Evolutionary conservation across 2,329 filamentous ascomycete genomes (phyloP).

Genomic region (Ophiognomonia clavigignenti-juglandacearum): DNA sequence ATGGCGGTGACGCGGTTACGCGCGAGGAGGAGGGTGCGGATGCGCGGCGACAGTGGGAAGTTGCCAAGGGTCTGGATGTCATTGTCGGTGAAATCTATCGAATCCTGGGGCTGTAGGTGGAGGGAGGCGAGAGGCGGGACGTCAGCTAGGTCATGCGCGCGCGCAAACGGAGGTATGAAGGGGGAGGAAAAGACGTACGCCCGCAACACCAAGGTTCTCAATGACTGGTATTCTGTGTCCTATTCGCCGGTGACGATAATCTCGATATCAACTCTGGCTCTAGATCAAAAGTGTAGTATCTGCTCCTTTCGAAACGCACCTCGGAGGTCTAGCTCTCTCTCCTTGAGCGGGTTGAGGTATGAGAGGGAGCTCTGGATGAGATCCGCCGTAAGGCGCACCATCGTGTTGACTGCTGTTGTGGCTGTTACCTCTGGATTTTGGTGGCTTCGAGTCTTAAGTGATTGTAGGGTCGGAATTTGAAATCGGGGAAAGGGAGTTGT

Average conservation of each 20-base stretch:
- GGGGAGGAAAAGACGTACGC: slow-evolving; percentile 52
- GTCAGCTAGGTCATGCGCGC: not conserved
- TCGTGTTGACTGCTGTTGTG: slow-evolving; percentile 39
- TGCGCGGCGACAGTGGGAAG: slow-evolving; percentile 84
- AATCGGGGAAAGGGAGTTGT: not conserved
- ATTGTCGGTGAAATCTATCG: slow-evolving; percentile 98
- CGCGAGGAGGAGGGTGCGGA: slow-evolving; percentile 82
- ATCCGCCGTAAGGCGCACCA: slow-evolving; percentile 87
- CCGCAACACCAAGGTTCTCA: slow-evolving; percentile 94
- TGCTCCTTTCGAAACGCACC: slow-evolving; percentile 93
- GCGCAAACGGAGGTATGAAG: not conserved
- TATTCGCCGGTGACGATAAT: slow-evolving; percentile 53
- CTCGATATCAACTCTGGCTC: slow-evolving; percentile 81
- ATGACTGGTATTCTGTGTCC: slow-evolving; percentile 97
- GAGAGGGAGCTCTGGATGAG: slow-evolving; percentile 92
- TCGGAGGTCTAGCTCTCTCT: slow-evolving; percentile 98
- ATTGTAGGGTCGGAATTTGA: not conserved
- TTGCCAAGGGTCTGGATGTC: slow-evolving; percentile 86
- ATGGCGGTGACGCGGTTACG: slow-evolving; percentile 84
- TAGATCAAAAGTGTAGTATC: slow-evolving; percentile 76
- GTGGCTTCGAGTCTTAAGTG: not conserved
- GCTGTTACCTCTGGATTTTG: slow-evolving; percentile 13
- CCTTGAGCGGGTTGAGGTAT: slow-evolving; percentile 97
- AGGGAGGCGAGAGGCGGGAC: too few relatives aligned
- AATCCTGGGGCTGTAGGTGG: slow-evolving; percentile 76